phyloP scores from a whole-genome alignment of 2,329 filamentous ascomycete genomes.

The Penicillium sp. region DNA sequence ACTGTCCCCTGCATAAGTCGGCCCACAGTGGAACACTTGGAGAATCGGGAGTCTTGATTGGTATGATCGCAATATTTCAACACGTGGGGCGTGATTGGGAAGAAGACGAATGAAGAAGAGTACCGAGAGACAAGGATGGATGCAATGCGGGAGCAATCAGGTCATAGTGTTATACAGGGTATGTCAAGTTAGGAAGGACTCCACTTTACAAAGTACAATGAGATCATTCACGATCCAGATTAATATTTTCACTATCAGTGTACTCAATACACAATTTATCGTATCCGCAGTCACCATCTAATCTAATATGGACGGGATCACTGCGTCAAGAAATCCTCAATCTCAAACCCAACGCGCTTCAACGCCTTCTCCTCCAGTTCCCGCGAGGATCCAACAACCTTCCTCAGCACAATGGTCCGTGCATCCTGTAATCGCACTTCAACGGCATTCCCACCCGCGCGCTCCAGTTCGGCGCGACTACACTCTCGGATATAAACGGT shows the following conservation, averaged over 20 bases:
- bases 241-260: not conserved
- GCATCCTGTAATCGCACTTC: slow-evolving; percentile 56
- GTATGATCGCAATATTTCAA: too few species aligned
- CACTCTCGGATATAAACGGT: slow-evolving; percentile 47
- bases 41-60: too few species aligned
- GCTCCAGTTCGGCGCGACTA: slow-evolving; percentile 41
- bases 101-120: too few species aligned
- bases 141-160: not conserved
- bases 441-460: slow-evolving; percentile 49
- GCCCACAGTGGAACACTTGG: too few species aligned
- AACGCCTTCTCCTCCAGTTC: slow-evolving; percentile 67
- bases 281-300: not conserved
- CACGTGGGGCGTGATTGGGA: too few species aligned
- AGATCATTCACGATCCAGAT: not conserved
- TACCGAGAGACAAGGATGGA: too few species aligned
- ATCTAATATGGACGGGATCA: slow-evolving; percentile 15
- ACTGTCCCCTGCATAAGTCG: too few species aligned
- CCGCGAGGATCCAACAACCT: slow-evolving; percentile 32
- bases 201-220: not conserved
- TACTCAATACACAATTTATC: not conserved
- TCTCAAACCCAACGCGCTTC: slow-evolving; percentile 78
- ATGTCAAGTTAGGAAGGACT: not conserved
- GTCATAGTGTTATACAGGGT: not conserved
- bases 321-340: slow-evolving; percentile 66
- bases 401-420: slow-evolving; percentile 53